Base-by-base conservation (phyloP, 106 monocot genomes). In the Alisma plantagoaquatica region DNA sequence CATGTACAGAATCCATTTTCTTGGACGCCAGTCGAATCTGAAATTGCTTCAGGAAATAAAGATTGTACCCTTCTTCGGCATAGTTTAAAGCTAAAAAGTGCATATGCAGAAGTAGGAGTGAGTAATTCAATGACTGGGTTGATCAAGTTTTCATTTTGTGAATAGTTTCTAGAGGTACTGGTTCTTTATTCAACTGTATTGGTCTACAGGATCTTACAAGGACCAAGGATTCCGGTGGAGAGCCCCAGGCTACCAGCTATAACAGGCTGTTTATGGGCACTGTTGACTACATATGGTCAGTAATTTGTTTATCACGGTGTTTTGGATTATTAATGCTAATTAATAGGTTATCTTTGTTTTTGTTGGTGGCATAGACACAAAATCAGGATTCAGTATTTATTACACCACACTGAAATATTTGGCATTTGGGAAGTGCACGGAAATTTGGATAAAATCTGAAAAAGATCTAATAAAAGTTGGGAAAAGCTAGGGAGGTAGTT, bases 281-380 rank as follows among this genome's bases (percentile, higher is more conserved):
- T 4, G 84, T 87, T 31, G 94, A 96, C 54, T 87, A 96, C 31
- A 88, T 84, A 84, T 96, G 88, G 94, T 87, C 43, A 65, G 73
- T 22, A 19, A 21, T 47, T 20, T 4, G 29, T 21, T 60, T 27
- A 21, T 2, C 28, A 10, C 28, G 23, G 21, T 54, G 35, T 14
- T 38, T 38, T n/a, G n/a, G n/a, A n/a, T n/a, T n/a, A n/a, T n/a
- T n/a, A n/a, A n/a, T n/a, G n/a, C n/a, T n/a, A n/a, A n/a, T n/a
- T n/a, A n/a, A n/a, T n/a, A n/a, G n/a, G n/a, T n/a, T n/a, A n/a
- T n/a, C n/a, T n/a, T n/a, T n/a, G n/a, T n/a, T n/a, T n/a, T n/a
- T n/a, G n/a, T n/a, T n/a, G n/a, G n/a, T n/a, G n/a, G n/a, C n/a
- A n/a, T n/a, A n/a, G n/a, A n/a, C n/a, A n/a, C n/a, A n/a, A n/a